Base-by-base conservation (phyloP, 1,284 basidiomycete species). In the Quambalaria eucalypti region DNA sequence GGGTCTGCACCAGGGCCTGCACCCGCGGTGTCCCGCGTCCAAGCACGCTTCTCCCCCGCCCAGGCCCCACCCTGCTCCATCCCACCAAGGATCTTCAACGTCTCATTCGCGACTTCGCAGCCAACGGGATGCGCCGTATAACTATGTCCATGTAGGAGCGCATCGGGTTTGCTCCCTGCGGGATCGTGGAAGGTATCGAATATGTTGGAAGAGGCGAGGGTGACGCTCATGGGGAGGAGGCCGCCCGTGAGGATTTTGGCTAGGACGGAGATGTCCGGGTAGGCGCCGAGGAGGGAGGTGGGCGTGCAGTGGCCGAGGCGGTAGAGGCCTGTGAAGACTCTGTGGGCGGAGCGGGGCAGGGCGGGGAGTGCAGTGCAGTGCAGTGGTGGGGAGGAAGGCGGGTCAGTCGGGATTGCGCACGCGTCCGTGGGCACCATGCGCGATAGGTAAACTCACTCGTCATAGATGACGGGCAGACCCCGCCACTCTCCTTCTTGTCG, bases 191-290 rank as follows among this genome's bases (percentile, higher is more conserved):
- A 97, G 1, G 86, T 84, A 28, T 82, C 74, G 78, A 92, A 98
- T 46, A 97, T 85, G 7, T 81, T 81, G 51, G 84, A 79, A 0
- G 84, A 84, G 1, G 93, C 86, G 25, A 98, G 81, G 4, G 73
- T 75, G 9, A 86, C 83, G 1, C 88, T 83, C 33, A 97, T 81
- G 2, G 93, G 93, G 2, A 97, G 80, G 9, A 95, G 80, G 1
- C 93, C 93, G 30, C 93, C 93, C 0, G 93, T 96, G 23, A 98
- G 81, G 60, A 92, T 87, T 76, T 98, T 98, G 38, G 91, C 93
- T 65, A 93, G 84, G 47, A 90, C 88, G 0, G 87, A 84, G 50
- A 97, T 87, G 73, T 98, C 73, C 5, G 73, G 73, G 16, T 52
- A 57, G 7, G 56, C 52, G 19, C 69, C 67, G 2, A 75, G 59